phyloP scores from a whole-genome alignment of 202 grass and related monocot genomes.

The Hordeum pubiflorum region DNA sequence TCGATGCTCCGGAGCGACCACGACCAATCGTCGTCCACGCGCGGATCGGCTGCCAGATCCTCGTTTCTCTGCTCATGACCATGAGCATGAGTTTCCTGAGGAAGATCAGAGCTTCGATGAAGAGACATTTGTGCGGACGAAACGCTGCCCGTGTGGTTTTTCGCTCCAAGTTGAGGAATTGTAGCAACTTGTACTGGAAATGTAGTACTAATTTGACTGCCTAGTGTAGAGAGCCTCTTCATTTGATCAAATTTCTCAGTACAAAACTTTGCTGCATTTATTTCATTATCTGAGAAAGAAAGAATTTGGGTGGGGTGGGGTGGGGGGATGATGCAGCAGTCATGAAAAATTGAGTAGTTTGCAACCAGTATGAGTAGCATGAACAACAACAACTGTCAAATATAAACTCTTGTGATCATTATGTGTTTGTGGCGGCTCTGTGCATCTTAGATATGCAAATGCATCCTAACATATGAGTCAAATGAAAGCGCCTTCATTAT shows the following conservation, averaged over 20 bases:
- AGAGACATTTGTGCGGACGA: slow-evolving; percentile 49
- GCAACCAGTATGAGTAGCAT: neutral
- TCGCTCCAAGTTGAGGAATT: slow-evolving; percentile 83
- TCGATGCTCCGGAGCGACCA: neutral
- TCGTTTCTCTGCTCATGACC: slow-evolving; percentile 27
- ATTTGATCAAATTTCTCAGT: neutral
- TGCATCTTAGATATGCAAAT: too few species aligned
- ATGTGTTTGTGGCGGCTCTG: too few species aligned
- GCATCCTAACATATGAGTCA: neutral
- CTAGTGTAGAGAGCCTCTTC: neutral
- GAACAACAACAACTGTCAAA: neutral
- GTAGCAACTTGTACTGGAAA: slow-evolving; percentile 23
- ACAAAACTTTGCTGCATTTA: neutral
- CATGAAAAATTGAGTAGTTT: neutral
- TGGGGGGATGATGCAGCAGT: neutral
- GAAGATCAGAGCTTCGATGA: slow-evolving; percentile 75
- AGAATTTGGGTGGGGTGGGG: neutral
- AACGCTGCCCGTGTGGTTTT: slow-evolving; percentile 77
- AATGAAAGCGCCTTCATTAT: neutral
- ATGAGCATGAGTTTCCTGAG: slow-evolving; percentile 64
- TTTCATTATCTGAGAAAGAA: neutral
- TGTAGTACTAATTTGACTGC: neutral
- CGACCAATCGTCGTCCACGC: neutral
- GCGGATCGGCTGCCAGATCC: neutral
- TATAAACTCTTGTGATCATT: neutral